Evolutionary conservation across 2,329 filamentous ascomycete species (phyloP).

Genomic region (Incumbomyces delicatus): DNA sequence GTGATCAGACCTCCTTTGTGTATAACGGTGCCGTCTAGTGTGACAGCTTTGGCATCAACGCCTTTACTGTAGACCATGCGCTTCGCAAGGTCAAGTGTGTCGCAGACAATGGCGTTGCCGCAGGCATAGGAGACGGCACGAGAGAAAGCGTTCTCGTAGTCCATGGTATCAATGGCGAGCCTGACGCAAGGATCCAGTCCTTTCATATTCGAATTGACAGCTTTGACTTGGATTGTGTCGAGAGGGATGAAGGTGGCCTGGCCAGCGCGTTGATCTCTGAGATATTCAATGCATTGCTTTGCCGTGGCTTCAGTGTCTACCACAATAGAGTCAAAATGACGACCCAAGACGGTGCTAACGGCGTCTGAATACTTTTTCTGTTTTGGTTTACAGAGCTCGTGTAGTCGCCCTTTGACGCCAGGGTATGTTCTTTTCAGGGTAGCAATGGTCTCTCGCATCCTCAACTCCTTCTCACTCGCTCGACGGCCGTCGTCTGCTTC

Average conservation of each 20-base stretch:
- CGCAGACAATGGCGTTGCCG: conserved; percentile 88
- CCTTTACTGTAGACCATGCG: conserved; percentile 76
- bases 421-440: conserved; percentile 84
- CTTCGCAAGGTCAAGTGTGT: conserved; percentile 76
- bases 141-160: conserved; percentile 80
- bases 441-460: conserved; percentile 72
- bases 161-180: conserved; percentile 89
- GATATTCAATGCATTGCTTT: conserved; percentile 84
- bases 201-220: conserved; percentile 81
- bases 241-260: conserved; percentile 92
- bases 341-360: conserved; percentile 81
- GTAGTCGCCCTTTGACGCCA: conserved; percentile 80
- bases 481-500: conserved; percentile 78
- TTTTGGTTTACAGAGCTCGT: conserved; percentile 88
- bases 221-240: conserved; percentile 93
- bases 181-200: conserved; percentile 73
- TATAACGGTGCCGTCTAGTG: conserved; percentile 88
- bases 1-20: conserved; percentile 96
- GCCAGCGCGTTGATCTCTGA: conserved; percentile 78
- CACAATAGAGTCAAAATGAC: conserved; percentile 87
- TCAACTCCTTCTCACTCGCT: conserved; percentile 71
- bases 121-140: conserved; percentile 92
- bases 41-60: conserved; percentile 88
- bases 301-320: conserved; percentile 93
- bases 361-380: conserved; percentile 95